A percentile compares a stretch with the other conserved stretches of the same genome.
Evolutionary conservation across 441 rosid species (phyloP).

Genomic region (Mallotus repandus): DNA sequence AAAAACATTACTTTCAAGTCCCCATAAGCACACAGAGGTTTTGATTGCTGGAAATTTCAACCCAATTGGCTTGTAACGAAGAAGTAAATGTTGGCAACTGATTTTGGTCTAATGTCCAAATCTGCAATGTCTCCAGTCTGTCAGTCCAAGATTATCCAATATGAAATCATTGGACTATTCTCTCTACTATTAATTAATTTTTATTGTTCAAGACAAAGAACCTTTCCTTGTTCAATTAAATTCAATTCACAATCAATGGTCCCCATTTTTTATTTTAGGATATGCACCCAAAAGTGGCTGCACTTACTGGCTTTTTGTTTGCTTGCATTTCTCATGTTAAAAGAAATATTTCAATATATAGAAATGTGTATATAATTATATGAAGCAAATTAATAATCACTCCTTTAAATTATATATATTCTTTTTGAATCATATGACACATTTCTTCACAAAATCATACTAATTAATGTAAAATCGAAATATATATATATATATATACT

Average conservation of each 20-base stretch:
- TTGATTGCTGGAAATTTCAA: not conserved
- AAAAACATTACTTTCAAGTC: too few relatives aligned
- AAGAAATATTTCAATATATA: too few relatives aligned
- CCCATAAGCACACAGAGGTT: too few relatives aligned
- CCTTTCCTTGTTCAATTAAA: not conserved
- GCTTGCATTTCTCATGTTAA: too few relatives aligned
- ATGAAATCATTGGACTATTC: not conserved
- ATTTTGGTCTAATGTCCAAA: not conserved
- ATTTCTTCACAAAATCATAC: too few relatives aligned
- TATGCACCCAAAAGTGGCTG: not conserved
- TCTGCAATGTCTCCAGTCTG: not conserved
- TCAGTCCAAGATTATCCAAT: not conserved
- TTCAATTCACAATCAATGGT: not conserved
- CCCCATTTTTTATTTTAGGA: not conserved
- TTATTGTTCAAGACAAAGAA: conserved; percentile 7
- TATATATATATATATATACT: too few relatives aligned
- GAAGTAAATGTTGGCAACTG: not conserved
- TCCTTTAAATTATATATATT: too few relatives aligned
- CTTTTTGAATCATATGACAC: too few relatives aligned
- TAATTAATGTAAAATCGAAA: too few relatives aligned
- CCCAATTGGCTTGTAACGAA: not conserved
- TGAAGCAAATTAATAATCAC: too few relatives aligned
- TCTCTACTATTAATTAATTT: not conserved
- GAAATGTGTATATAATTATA: too few relatives aligned
- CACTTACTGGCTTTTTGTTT: not conserved